Evolutionary conservation across 225 moss, liverwort and hornwort genomes (phyloP).

Genomic region (Takakia lepidozioides): DNA sequence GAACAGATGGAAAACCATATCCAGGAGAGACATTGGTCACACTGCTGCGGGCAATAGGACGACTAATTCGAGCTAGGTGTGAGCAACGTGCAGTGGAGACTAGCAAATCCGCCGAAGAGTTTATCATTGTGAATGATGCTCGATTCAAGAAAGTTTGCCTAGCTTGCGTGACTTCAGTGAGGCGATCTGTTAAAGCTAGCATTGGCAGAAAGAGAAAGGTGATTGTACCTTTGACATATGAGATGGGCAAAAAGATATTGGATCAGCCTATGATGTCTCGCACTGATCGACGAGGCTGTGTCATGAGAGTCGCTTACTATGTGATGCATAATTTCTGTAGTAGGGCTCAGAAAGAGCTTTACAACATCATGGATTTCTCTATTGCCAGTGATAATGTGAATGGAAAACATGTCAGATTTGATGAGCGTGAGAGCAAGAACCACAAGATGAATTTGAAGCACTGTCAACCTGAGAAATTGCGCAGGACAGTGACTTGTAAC

Average conservation of each 20-base stretch:
- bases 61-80: neutral
- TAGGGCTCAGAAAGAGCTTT: neutral
- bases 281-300: neutral
- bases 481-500: neutral
- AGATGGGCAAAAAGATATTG: neutral
- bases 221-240: neutral
- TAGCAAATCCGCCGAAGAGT: neutral
- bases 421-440: neutral
- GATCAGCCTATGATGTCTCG: neutral
- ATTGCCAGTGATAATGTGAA: neutral
- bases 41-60: neutral
- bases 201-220: conserved; percentile 1
- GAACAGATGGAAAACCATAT: conserved; percentile 2
- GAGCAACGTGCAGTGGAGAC: neutral
- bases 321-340: neutral
- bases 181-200: neutral
- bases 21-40: neutral
- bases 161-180: neutral
- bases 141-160: neutral
- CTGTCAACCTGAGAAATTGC: no score
- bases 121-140: neutral
- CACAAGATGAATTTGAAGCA: conserved; percentile 1
- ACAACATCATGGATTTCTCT: neutral
- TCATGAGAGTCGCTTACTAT: neutral
- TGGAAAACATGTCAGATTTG: neutral